Base-by-base conservation (phyloP, 768 basidiomycete genomes). In the Mycena rebaudengoi region DNA sequence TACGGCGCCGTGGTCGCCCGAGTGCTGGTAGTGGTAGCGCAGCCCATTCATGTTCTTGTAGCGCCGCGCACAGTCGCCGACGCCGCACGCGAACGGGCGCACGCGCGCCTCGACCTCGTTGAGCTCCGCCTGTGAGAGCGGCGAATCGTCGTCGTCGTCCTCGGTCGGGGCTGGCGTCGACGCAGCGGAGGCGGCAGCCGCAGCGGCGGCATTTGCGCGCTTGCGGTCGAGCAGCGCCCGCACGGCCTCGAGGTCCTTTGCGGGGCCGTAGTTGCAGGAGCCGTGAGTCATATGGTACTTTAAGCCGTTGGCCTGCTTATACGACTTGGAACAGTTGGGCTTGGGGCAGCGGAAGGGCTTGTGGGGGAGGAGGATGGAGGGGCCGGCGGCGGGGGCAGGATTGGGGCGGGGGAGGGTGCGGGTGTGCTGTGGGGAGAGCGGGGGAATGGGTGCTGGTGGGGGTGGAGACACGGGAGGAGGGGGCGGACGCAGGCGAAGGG, bases 1-100 rank as follows among this genome's bases (percentile, higher is more conserved):
- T 40, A 94, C 84, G 7, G 92, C 91, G 4, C 97, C 97, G 76
- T 99, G 98, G 41, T 96, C 95, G 12, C 96, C 97, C 21, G 92
- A 92, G 77, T 99, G 97, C 76, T 96, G 92, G 74, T 98, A 99
- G 78, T 99, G 97, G 66, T 99, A 99, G 71, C 93, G 79, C 65
- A 98, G 80, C 0, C 97, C 97, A 76, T 98, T 98, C 96, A 98
- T 97, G 74, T 99, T 98, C 86, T 98, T 96, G 81, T 98, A 99
- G 72, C 96, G 78, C 72, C 96, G 86, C 74, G 86, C 84, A 70
- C 92, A 94, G 67, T 93, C 91, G 20, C 92, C 92, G 6, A 96
- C 91, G 7, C 93, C 91, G 69, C 96, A 98, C 0, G 93, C 92
- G 73, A 92, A 98, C 4, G 96, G 96, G 37, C 93, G 80, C 53